phyloP scores from a whole-genome alignment of 2,329 filamentous ascomycete species.

The Colletotrichum theobromicola region DNA sequence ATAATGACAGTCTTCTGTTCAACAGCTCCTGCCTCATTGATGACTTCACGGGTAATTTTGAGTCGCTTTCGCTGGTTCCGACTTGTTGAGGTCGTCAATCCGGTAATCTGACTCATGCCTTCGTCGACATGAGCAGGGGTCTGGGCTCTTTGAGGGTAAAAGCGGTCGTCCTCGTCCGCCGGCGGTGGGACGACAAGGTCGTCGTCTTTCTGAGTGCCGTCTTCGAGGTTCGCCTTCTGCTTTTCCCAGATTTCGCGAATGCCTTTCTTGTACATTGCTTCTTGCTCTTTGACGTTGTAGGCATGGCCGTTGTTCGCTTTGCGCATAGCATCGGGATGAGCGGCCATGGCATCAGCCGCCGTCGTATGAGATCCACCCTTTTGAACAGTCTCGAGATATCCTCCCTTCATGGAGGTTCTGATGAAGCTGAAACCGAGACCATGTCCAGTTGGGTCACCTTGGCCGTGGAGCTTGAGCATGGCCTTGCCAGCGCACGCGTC shows the following conservation, averaged over 20 bases:
- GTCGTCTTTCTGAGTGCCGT: constrained; percentile 71
- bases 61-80: constrained; percentile 70
- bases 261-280: constrained; percentile 88
- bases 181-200: constrained; percentile 60
- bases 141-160: constrained; percentile 74
- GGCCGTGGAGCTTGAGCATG: constrained; percentile 93
- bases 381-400: constrained; percentile 82
- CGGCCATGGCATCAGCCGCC: constrained; percentile 83
- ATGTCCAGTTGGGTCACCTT: constrained; percentile 91
- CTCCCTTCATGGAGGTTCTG: constrained; percentile 98
- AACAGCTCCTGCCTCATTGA: constrained; percentile 49
- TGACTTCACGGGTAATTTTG: constrained; percentile 73
- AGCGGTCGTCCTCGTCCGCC: constrained; percentile 69
- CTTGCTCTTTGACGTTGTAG: constrained; percentile 96
- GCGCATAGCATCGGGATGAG: constrained; percentile 62
- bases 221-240: constrained; percentile 80
- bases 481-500: constrained; percentile 94
- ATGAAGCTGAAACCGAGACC: constrained; percentile 97
- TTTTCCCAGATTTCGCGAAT: constrained; percentile 93
- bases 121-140: constrained; percentile 76
- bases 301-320: constrained; percentile 92
- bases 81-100: constrained; percentile 69
- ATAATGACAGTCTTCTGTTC: constrained; percentile 73
- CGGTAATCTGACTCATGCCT: constrained; percentile 78
- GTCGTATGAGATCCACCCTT: constrained; percentile 62